phyloP scores from a whole-genome alignment of 768 basidiomycete genomes.

The Phaeotremella skinneri region DNA sequence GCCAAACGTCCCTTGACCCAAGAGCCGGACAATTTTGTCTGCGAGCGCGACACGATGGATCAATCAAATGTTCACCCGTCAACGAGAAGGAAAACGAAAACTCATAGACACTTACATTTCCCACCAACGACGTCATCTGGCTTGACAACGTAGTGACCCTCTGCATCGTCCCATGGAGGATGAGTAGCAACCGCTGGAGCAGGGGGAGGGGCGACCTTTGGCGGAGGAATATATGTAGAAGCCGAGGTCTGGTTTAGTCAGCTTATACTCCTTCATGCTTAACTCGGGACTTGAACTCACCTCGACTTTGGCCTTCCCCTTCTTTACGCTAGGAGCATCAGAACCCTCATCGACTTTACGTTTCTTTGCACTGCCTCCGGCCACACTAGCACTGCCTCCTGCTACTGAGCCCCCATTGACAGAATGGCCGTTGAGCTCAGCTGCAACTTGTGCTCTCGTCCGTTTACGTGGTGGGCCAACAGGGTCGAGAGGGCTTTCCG shows the following conservation, averaged over 20 bases:
- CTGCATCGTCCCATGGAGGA: constrained; percentile 88
- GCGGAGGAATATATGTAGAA: constrained; percentile 14
- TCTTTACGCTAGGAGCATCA: constrained; percentile 32
- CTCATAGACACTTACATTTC: constrained; percentile 64
- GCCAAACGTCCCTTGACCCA: constrained; percentile 98
- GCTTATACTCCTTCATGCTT: not conserved
- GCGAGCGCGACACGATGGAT: constrained; percentile 8
- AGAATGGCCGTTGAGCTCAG: constrained; percentile 28
- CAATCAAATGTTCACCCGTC: constrained; percentile 7
- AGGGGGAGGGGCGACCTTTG: constrained; percentile 10
- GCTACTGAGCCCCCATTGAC: constrained; percentile 17
- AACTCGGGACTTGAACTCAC: constrained; percentile 5
- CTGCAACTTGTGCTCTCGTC: constrained; percentile 36
- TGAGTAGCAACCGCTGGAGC: constrained; percentile 38
- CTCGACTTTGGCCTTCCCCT: constrained; percentile 27
- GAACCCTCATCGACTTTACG: constrained; percentile 37
- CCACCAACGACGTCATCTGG: constrained; percentile 79
- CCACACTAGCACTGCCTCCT: constrained; percentile 17
- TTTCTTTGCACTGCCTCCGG: constrained; percentile 28
- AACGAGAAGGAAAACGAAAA: too few species aligned
- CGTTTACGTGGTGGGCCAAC: constrained; percentile 30
- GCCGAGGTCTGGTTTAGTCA: constrained; percentile 19
- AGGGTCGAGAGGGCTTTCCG: constrained; percentile 17
- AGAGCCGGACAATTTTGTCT: constrained; percentile 87
- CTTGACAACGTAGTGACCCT: constrained; percentile 96